phyloP scores from a whole-genome alignment of 192 early-diverging fungal species.

The Ambispora gerdemannii region DNA sequence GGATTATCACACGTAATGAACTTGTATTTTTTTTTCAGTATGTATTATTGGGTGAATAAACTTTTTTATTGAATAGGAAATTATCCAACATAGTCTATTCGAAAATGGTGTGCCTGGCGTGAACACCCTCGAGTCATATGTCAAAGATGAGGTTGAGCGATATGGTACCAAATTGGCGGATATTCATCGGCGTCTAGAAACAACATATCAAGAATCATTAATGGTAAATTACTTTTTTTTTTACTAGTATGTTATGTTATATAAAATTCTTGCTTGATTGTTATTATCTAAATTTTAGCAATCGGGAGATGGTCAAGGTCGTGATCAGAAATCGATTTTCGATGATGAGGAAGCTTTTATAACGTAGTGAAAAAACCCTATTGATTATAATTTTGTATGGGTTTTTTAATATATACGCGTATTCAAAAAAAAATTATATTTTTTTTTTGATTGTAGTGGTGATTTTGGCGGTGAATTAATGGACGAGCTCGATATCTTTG shows the following conservation, averaged over 20 bases:
- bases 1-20: not conserved
- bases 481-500: constrained; percentile 88
- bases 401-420: not conserved
- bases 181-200: constrained; percentile 70
- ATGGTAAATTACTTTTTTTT: constrained; percentile 32
- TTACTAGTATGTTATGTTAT: too few relatives aligned
- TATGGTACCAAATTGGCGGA: constrained; percentile 72
- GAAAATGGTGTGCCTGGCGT: constrained; percentile 76
- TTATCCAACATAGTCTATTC: constrained; percentile 73
- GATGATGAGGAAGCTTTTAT: constrained; percentile 44
- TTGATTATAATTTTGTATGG: not conserved
- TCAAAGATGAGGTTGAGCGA: constrained; percentile 74
- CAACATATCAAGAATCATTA: constrained; percentile 68
- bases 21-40: not conserved
- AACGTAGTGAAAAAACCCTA: constrained; percentile 21
- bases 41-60: constrained; percentile 13
- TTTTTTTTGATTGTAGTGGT: constrained; percentile 50
- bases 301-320: not conserved
- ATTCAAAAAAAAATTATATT: not conserved
- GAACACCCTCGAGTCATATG: constrained; percentile 70
- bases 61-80: constrained; percentile 56
- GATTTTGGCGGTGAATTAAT: constrained; percentile 54
- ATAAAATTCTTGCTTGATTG: not conserved
- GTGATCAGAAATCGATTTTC: constrained; percentile 26
- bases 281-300: not conserved